Evolutionary conservation across 2,329 filamentous ascomycete species (phyloP).

Genomic region (Sphaerostilbella broomeana): DNA sequence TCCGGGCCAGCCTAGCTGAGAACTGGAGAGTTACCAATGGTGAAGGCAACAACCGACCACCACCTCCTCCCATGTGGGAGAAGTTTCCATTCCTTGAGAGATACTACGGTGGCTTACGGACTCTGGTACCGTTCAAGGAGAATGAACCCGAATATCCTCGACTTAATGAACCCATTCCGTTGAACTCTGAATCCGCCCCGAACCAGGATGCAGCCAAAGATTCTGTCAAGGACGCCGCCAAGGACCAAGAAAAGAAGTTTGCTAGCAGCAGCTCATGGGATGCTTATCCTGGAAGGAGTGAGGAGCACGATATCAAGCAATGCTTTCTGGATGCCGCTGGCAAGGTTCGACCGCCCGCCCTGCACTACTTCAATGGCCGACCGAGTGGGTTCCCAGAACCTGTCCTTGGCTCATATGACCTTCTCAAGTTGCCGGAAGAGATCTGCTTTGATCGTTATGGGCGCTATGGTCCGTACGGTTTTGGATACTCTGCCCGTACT

Average conservation of each 20-base stretch:
- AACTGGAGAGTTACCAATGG: constrained; percentile 56
- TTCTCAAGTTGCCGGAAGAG: constrained; percentile 71
- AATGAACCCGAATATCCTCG: constrained; percentile 79
- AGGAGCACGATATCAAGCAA: constrained; percentile 51
- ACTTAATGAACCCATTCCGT: constrained; percentile 45
- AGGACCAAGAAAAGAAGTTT: constrained; percentile 16
- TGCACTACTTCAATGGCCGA: constrained; percentile 71
- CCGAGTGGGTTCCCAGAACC: constrained; percentile 79
- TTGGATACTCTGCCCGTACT: constrained; percentile 71
- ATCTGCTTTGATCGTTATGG: constrained; percentile 93
- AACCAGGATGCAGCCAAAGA: no score
- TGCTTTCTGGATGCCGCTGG: constrained; percentile 71
- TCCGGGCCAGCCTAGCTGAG: constrained; percentile 66
- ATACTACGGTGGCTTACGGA: constrained; percentile 83
- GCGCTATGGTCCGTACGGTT: constrained; percentile 79
- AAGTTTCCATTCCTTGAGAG: constrained; percentile 76
- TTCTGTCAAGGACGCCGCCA: constrained; percentile 8
- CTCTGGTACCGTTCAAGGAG: constrained; percentile 55
- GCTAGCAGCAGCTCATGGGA: constrained; percentile 29
- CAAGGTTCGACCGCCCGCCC: constrained; percentile 58
- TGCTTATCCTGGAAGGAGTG: constrained; percentile 30
- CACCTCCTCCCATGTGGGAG: constrained; percentile 71
- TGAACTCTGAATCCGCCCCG: constrained; percentile 13
- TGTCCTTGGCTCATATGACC: constrained; percentile 77
- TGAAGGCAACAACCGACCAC: constrained; percentile 36